phyloP scores from a whole-genome alignment of 139 green algal species.

The Chlamydomonas urium region DNA sequence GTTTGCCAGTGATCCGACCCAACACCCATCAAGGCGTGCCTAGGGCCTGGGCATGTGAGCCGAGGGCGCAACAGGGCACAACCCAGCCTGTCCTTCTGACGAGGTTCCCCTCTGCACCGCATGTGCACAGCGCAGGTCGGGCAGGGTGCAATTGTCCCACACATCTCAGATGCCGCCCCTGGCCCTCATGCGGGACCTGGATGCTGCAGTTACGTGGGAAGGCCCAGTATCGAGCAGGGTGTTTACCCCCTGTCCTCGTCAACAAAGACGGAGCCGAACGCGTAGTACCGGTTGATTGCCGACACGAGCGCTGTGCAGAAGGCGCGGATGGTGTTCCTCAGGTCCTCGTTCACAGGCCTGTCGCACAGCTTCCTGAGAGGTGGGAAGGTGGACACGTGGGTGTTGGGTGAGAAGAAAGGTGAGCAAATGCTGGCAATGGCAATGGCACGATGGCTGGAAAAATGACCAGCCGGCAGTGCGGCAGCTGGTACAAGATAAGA shows the following conservation, averaged over 20 bases:
- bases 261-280: constrained; percentile 79
- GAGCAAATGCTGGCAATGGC: not conserved
- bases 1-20: no score
- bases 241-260: constrained; percentile 47
- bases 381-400: not conserved
- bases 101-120: no score
- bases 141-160: no score
- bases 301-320: constrained; percentile 67
- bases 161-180: no score
- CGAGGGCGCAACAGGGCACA: no score
- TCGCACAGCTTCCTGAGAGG: constrained; percentile 59
- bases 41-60: no score
- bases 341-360: constrained; percentile 54
- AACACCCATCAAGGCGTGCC: no score
- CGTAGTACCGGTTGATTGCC: constrained; percentile 82
- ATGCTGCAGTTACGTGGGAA: no score
- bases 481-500: not conserved
- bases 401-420: not conserved
- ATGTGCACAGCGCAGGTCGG: no score
- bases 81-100: no score
- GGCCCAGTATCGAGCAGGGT: no score
- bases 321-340: constrained; percentile 50
- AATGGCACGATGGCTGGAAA: not conserved
- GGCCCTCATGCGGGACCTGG: no score
- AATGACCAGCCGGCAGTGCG: not conserved